Evolutionary conservation across 371 early-diverging fungal genomes (phyloP).

Genomic region (Mucor saturninus): DNA sequence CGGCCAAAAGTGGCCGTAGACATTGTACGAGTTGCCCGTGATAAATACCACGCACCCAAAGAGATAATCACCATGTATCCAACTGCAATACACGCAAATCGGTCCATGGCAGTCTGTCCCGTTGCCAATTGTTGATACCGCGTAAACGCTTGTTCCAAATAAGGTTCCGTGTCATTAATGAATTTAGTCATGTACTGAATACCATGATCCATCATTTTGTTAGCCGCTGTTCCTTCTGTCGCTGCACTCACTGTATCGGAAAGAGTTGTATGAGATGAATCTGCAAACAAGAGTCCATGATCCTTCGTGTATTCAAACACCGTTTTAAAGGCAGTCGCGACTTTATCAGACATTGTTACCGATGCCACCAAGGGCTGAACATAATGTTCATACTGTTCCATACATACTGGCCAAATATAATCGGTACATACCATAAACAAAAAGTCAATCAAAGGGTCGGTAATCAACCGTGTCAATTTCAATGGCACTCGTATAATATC

Average conservation of each 20-base stretch:
- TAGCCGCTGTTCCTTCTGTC: not conserved
- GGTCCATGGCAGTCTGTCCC: constrained; percentile 37
- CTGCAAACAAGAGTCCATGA: not conserved
- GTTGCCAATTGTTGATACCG: constrained; percentile 45
- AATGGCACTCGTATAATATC: constrained; percentile 55
- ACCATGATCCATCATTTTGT: not conserved
- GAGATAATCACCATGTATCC: constrained; percentile 41
- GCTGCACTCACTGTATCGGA: not conserved
- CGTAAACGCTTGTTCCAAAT: constrained; percentile 10
- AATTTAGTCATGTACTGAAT: constrained; percentile 7
- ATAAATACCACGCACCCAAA: constrained; percentile 39
- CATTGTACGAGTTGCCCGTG: constrained; percentile 2
- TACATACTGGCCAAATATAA: constrained; percentile 7
- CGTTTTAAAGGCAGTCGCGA: not conserved
- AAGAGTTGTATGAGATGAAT: not conserved
- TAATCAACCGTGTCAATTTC: constrained; percentile 45
- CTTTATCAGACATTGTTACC: not conserved
- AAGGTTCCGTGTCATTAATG: constrained; percentile 18
- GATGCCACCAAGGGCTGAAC: not conserved
- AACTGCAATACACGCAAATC: constrained; percentile 37
- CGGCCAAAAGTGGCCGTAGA: constrained; percentile 35
- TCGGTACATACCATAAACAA: constrained; percentile 38
- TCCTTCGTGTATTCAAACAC: constrained; percentile 4
- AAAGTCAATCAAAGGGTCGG: constrained; percentile 63
- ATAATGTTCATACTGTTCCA: not conserved